Base-by-base conservation (phyloP, 2,329 filamentous ascomycete species). In the Talaromyces pinophilus region DNA sequence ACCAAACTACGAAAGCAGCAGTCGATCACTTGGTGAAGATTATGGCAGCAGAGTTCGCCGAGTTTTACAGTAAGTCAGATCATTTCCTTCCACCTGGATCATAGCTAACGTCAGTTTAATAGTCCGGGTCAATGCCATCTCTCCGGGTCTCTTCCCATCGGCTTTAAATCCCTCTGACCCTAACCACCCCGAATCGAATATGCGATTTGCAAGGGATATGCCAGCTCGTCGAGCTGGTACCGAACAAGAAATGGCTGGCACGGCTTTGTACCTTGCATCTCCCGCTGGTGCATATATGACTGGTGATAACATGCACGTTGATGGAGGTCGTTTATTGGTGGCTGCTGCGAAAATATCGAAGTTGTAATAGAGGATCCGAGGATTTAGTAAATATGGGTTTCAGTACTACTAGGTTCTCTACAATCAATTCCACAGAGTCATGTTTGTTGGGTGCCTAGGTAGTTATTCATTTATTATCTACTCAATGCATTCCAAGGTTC, bases 1-100 rank as follows among this genome's bases (percentile, higher is more conserved):
- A 69, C 54, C 69, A 70, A 30, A 67, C 68, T 2, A 63, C 69
- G 10, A 70, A 70, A 62, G 63, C 63, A 1, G 35, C 63, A 17
- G 54, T 64, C 0, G 63, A 64, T 22, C 63, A 64, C 25, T 15
- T 64, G 38, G 63, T 64, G 10, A 48, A 38, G 6, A 64, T 64
- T 11, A 59, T 64, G 40, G 63, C 63, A 10, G 63, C 63, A 10
- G 63, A 64, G 22, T 64, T 64, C 42, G 63, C 54, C 1, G 40
- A 64, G 5, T 59, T 59, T 30, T 64, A 64, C 25, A 59, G 63
- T 64, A 22, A 30, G 62, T n/a, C 1, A 7, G 4, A 44, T 7
- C 17, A 44, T n/a, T 44, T n/a, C 1, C 7, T 19, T 44, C 6
- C 6, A 44, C 8, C 5, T n/a, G 6, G 40, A 19, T n/a, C 40